A percentile compares a stretch with the other conserved stretches of the same genome.
Conservation (phyloP, 225 moss, liverwort and hornwort species). For the Pseudisothecium myosuroides region DNA sequence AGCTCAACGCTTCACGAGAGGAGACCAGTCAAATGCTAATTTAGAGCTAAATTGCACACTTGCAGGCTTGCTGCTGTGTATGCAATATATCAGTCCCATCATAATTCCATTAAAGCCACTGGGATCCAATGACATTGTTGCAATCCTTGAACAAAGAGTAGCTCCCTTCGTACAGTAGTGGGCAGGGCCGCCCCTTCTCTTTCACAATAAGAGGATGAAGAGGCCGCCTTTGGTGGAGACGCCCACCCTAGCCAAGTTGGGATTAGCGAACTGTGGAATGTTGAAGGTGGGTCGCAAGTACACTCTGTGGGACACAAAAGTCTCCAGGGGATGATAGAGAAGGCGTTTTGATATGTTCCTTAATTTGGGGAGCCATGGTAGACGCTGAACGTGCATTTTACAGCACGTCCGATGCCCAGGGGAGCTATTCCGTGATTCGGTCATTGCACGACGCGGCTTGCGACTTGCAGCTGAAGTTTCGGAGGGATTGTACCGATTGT, state of each 20-base stretch:
- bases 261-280: not conserved
- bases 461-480: not conserved
- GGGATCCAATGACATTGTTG: no score
- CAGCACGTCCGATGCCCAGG: not conserved
- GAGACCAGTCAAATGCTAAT: not conserved
- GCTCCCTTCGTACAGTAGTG: no score
- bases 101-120: not conserved
- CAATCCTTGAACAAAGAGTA: no score
- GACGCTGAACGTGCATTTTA: not conserved
- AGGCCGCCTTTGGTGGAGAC: not conserved
- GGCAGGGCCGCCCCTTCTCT: no score
- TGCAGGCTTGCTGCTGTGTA: not conserved
- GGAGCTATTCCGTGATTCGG: not conserved
- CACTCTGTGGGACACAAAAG: not conserved
- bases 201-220: not conserved
- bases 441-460: not conserved
- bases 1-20: not conserved
- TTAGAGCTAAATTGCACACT: not conserved
- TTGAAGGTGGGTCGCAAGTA: not conserved
- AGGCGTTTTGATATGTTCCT: not conserved
- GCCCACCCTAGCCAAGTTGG: not conserved
- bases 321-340: not conserved
- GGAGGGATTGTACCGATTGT: not conserved
- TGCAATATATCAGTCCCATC: not conserved
- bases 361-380: not conserved